These are phyloP conservation scores for Sherardia arvensis DNA, from an alignment of 257 asterid genomes.

Conservation along the genomic window DNA sequence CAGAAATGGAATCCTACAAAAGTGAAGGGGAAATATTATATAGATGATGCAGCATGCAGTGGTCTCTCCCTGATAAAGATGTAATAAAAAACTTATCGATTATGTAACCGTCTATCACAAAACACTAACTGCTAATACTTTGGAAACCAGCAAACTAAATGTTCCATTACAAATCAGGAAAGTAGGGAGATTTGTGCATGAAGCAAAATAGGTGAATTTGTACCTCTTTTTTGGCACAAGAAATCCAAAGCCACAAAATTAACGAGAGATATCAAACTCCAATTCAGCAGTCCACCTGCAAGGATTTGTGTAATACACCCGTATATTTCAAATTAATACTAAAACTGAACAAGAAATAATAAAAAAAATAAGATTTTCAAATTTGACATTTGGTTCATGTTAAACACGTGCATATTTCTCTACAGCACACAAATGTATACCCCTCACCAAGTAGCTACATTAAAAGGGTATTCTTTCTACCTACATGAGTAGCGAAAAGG, in stretches of 20 bases:
- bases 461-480: background rate
- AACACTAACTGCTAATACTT: background rate
- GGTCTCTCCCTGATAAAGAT: background rate
- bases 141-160: background rate
- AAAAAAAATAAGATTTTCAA: background rate
- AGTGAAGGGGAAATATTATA: slow-evolving; percentile 3
- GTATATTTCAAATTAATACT: no score
- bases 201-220: slow-evolving; percentile 9
- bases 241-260: slow-evolving; percentile 55
- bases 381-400: background rate
- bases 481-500: no score
- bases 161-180: background rate
- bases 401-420: background rate
- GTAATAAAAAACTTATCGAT: background rate
- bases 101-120: background rate
- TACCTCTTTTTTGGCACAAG: slow-evolving; percentile 68
- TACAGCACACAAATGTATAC: background rate
- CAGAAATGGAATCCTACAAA: slow-evolving; percentile 56
- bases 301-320: slow-evolving; percentile 6
- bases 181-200: slow-evolving; percentile 12
- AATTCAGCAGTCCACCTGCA: slow-evolving; percentile 68
- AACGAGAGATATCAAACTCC: slow-evolving; percentile 74
- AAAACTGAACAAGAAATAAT: background rate
- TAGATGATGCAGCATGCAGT: background rate
- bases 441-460: background rate